phyloP scores from a whole-genome alignment of 306 rosid species.

The Citrullus colocynthis region DNA sequence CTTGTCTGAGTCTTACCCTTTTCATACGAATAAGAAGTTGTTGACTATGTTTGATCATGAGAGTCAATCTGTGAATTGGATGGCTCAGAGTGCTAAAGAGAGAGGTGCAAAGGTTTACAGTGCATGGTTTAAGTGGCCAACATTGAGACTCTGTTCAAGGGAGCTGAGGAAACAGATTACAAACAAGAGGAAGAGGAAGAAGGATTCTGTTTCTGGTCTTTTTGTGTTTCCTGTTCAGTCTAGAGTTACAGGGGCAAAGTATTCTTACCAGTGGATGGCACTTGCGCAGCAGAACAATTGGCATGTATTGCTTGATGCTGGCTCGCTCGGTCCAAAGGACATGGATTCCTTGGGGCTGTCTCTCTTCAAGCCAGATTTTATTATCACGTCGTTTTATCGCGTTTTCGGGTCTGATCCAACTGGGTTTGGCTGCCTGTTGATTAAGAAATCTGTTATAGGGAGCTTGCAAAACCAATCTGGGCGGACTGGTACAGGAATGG shows the following conservation, averaged over 20 bases:
- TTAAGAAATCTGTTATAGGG: constrained; percentile 87
- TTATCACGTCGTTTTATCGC: constrained; percentile 83
- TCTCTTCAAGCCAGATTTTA: constrained; percentile 88
- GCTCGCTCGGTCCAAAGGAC: constrained; percentile 98
- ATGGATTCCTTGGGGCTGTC: constrained; percentile 98
- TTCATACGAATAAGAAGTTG: constrained; percentile 72
- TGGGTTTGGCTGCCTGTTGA: constrained; percentile 88
- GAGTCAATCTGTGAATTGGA: constrained; percentile 94
- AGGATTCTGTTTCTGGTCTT: constrained; percentile 81
- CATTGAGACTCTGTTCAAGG: constrained; percentile 83
- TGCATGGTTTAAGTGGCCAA: constrained; percentile 98
- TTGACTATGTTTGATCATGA: constrained; percentile 99
- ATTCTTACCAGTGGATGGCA: constrained; percentile 99
- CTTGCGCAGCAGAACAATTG: constrained; percentile 97
- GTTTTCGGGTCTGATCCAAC: constrained; percentile 91
- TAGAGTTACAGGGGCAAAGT: constrained; percentile 95
- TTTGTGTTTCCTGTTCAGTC: constrained; percentile 97
- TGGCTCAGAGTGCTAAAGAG: constrained; percentile 90
- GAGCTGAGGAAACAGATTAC: constrained; percentile 84
- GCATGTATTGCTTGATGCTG: constrained; percentile 96
- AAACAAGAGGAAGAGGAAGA: constrained; percentile 79
- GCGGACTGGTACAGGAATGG: constrained; percentile 87
- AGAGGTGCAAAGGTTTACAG: constrained; percentile 86
- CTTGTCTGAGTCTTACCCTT: constrained; percentile 91
- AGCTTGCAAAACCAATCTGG: constrained; percentile 83